phyloP scores from a whole-genome alignment of 2,329 filamentous ascomycete species.

The Chaetothyriales sp. region DNA sequence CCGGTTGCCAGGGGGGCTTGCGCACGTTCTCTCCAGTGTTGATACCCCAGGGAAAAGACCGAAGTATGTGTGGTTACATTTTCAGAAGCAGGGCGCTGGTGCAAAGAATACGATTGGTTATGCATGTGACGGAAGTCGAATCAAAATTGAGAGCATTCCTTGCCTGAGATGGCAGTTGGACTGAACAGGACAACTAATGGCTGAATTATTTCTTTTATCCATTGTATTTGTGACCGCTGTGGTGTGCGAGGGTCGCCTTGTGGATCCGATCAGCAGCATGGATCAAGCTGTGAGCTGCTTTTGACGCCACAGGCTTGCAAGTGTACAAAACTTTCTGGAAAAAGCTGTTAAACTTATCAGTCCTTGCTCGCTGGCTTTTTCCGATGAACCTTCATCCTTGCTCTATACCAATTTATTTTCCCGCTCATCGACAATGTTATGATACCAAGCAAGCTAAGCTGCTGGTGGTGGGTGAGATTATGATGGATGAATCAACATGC shows the following conservation, averaged over 20 bases:
- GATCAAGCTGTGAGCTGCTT: too few relatives aligned
- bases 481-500: not conserved
- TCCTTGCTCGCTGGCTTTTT: not conserved
- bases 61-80: not conserved
- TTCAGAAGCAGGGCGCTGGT: not conserved
- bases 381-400: not conserved
- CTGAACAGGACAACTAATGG: not conserved
- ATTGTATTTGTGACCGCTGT: not conserved
- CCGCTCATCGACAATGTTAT: not conserved
- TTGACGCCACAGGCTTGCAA: too few relatives aligned
- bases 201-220: not conserved
- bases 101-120: not conserved
- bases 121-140: not conserved
- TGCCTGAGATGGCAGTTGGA: not conserved
- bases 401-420: not conserved
- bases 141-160: not conserved
- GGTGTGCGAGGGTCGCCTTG: too few relatives aligned
- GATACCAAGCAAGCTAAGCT: not conserved
- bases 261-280: too few relatives aligned
- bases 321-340: not conserved
- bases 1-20: not conserved
- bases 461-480: not conserved
- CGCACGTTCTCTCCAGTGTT: not conserved
- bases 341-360: not conserved
- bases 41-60: not conserved